These are phyloP conservation scores for Blumeriella jaapii DNA, from an alignment of 2,329 filamentous ascomycete genomes.

Conservation along the genomic window DNA sequence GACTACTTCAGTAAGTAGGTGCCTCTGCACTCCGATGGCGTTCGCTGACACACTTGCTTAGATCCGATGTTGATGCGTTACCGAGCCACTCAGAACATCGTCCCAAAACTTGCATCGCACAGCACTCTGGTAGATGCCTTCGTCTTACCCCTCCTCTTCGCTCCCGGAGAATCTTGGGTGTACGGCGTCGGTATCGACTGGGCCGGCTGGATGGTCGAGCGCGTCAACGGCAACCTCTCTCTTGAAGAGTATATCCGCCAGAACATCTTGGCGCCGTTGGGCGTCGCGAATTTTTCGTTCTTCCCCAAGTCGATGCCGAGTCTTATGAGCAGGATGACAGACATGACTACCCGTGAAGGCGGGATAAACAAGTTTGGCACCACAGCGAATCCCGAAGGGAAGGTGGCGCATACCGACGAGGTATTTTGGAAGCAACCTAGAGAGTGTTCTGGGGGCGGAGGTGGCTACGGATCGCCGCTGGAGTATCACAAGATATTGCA, in stretches of 20 bases:
- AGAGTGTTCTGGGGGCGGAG: slow-evolving; percentile 27
- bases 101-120: not conserved
- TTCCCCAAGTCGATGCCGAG: slow-evolving; percentile 10
- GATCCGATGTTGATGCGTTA: not conserved
- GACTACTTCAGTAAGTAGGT: slow-evolving; percentile 19
- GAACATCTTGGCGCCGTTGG: slow-evolving; percentile 30
- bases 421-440: not conserved
- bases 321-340: slow-evolving; percentile 11
- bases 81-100: slow-evolving; percentile 4
- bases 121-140: slow-evolving; percentile 3
- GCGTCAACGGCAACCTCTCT: slow-evolving; percentile 20
- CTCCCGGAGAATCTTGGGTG: slow-evolving; percentile 50
- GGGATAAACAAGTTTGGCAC: not conserved
- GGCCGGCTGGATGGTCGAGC: slow-evolving; percentile 40
- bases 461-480: slow-evolving; percentile 27
- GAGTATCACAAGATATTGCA: slow-evolving; percentile 36
- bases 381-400: slow-evolving; percentile 8
- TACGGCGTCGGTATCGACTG: slow-evolving; percentile 44
- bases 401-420: slow-evolving; percentile 7
- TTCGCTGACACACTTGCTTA: no score
- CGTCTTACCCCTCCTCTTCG: slow-evolving; percentile 42
- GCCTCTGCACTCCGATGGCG: no score
- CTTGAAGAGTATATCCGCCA: slow-evolving; percentile 33
- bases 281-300: slow-evolving; percentile 17
- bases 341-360: slow-evolving; percentile 12